phyloP scores from a whole-genome alignment of 495 filamentous ascomycete genomes.

The Lasiosphaeris hirsuta region DNA sequence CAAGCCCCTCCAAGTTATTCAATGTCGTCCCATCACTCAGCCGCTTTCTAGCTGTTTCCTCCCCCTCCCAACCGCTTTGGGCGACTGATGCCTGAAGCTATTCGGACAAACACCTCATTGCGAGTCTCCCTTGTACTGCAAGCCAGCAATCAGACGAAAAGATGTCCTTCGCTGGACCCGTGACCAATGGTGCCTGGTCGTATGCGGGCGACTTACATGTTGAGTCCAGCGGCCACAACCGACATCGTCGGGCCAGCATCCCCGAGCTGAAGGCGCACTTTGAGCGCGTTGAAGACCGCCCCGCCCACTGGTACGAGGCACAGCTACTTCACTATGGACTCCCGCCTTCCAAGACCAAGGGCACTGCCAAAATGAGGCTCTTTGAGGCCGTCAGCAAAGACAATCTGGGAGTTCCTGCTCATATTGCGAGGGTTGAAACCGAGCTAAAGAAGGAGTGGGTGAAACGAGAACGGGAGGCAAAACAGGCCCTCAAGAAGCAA shows the following conservation, averaged over 20 bases:
- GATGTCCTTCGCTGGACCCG: constrained; percentile 7
- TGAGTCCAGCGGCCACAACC: constrained; percentile 44
- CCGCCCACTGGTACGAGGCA: constrained; percentile 56
- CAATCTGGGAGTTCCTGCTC: constrained; percentile 41
- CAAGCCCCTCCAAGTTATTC: too few relatives aligned
- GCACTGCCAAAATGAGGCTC: constrained; percentile 54
- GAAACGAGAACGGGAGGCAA: constrained; percentile 45
- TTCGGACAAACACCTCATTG: too few relatives aligned
- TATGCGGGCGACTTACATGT: constrained; percentile 43
- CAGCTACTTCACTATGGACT: constrained; percentile 60
- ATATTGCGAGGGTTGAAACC: constrained; percentile 44
- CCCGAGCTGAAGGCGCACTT: constrained; percentile 48
- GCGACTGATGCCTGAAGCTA: too few relatives aligned
- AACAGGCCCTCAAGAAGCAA: constrained; percentile 30
- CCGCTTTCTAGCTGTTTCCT: too few relatives aligned
- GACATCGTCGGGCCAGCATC: constrained; percentile 47
- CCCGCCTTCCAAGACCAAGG: constrained; percentile 50
- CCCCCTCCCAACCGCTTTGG: too few relatives aligned
- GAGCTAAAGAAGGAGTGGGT: constrained; percentile 53
- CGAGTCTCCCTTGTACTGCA: neutral
- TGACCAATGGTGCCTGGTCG: constrained; percentile 16
- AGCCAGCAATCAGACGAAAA: neutral
- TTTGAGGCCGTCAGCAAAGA: constrained; percentile 47
- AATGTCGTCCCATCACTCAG: too few relatives aligned
- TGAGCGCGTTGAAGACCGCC: constrained; percentile 39